These are phyloP conservation scores for Athelia sp. DNA, from an alignment of 1,284 basidiomycete genomes.

Conservation along the genomic window DNA sequence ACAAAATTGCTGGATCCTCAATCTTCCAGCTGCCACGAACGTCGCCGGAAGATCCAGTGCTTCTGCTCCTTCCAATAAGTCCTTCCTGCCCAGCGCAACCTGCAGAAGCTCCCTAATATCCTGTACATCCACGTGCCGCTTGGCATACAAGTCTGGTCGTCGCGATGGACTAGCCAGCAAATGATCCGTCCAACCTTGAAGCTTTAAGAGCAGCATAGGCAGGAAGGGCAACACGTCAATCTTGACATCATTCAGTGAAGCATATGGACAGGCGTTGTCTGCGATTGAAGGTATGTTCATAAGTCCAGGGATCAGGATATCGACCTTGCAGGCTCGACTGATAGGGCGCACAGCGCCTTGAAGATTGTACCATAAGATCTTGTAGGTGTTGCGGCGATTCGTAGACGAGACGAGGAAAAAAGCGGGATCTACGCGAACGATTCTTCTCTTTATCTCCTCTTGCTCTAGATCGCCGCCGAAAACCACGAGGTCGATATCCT, in stretches of 20 bases:
- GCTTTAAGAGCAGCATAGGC: conserved; percentile 41
- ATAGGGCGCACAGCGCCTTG: conserved; percentile 1
- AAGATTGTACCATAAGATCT: conserved; percentile 39
- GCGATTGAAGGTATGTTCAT: conserved; percentile 39
- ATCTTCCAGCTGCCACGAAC: no score
- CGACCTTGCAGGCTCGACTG: conserved; percentile 40
- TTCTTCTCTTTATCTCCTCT: conserved; percentile 37
- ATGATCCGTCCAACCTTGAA: conserved; percentile 48
- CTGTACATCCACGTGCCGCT: conserved; percentile 34
- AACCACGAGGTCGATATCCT: conserved; percentile 51
- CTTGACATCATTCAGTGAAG: conserved; percentile 12
- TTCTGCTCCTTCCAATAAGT: no score
- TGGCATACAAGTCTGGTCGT: conserved; percentile 26
- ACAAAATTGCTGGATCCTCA: no score
- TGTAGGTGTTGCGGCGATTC: conserved; percentile 35
- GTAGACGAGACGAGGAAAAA: conserved; percentile 38
- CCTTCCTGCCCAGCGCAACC: no score
- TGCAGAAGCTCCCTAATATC: conserved; percentile 38
- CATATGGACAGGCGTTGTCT: conserved; percentile 17
- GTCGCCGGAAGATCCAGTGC: no score
- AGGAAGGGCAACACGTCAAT: conserved; percentile 42
- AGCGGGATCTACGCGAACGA: conserved; percentile 25
- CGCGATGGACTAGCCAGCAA: conserved; percentile 20
- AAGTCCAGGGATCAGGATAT: conserved; percentile 42
- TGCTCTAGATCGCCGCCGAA: conserved; percentile 25